Evolutionary conservation across 1,284 basidiomycete species (phyloP), one percentile per base, ranked within the genome.

Genomic region (Apiotrichum montevideense): DNA sequence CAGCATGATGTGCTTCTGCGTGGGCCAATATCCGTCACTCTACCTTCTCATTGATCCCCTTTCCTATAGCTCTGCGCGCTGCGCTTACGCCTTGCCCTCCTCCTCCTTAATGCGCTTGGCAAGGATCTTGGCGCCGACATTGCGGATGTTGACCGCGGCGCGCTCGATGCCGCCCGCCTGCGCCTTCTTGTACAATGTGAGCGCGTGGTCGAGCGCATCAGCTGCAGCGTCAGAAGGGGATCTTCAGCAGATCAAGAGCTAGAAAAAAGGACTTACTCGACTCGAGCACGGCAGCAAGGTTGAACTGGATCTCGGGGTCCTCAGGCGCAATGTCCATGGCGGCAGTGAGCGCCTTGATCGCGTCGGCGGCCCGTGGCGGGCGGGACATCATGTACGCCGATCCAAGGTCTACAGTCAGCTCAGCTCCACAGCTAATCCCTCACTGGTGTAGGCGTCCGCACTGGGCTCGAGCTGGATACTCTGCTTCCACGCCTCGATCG

Each of bases 271-370:
- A 66, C 71, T 57, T 55, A 74, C 73, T 75, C 35, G 73, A 73
- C 56, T 77, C 75, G 3, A 77, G 67, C 21, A 76, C 66, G 1
- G 75, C 75, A 34, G 88, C 93, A 54, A 94, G 82, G 78, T 94
- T 96, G 81, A 93, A 96, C 35, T 90, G 87, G 71, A 95, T 92
- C 68, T 97, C 93, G 67, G 90, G 85, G 79, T 96, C 93, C 70
- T 93, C 87, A 40, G 93, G 93, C 46, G 88, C 83, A 62, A 96
- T 83, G 39, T 86, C 85, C 40, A 87, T 82, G 33, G 93, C 92
- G 66, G 88, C 86, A 87, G 85, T 84, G 62, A 95, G 81, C 78
- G 95, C 90, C 73, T 89, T 86, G 63, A 95, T 80, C 37, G 93
- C 93, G 61, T 94, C 83, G 78, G 95, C 91, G 54, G 93, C 88